Conservation (phyloP, 1,139 yeast species). For the Yamadazyma pseudoaaseri region DNA sequence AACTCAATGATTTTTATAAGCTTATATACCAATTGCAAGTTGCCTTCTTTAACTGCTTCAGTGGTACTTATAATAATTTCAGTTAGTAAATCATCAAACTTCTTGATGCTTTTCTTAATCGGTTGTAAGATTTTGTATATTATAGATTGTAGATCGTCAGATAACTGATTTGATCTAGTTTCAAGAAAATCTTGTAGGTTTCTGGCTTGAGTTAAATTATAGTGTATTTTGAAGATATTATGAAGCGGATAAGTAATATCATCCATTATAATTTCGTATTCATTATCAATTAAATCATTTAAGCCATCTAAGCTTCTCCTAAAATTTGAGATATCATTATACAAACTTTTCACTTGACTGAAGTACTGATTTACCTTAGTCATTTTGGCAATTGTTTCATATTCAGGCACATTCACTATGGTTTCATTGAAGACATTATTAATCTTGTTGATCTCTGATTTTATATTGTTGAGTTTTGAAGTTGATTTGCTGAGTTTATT, state of each 20-base stretch:
- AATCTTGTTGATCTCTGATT: conserved; percentile 57
- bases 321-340: conserved; percentile 61
- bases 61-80: conserved; percentile 64
- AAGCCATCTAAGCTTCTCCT: conserved; percentile 50
- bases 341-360: conserved; percentile 64
- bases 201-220: conserved; percentile 63
- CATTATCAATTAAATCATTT: conserved; percentile 52
- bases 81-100: conserved; percentile 65
- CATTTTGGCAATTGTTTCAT: conserved; percentile 57
- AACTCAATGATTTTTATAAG: conserved; percentile 73
- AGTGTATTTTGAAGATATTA: conserved; percentile 66
- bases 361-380: conserved; percentile 72
- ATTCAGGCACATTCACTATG: conserved; percentile 51
- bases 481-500: conserved; percentile 36
- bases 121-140: conserved; percentile 59
- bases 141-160: conserved; percentile 72
- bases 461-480: conserved; percentile 45
- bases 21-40: conserved; percentile 66
- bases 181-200: conserved; percentile 77
- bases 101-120: conserved; percentile 45
- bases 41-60: conserved; percentile 68
- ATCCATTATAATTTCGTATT: conserved; percentile 46
- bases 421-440: conserved; percentile 56
- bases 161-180: conserved; percentile 49
- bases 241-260: conserved; percentile 59